Evolutionary conservation across 2,329 filamentous ascomycete genomes (phyloP).

Genomic region (Alternaria infectoria): DNA sequence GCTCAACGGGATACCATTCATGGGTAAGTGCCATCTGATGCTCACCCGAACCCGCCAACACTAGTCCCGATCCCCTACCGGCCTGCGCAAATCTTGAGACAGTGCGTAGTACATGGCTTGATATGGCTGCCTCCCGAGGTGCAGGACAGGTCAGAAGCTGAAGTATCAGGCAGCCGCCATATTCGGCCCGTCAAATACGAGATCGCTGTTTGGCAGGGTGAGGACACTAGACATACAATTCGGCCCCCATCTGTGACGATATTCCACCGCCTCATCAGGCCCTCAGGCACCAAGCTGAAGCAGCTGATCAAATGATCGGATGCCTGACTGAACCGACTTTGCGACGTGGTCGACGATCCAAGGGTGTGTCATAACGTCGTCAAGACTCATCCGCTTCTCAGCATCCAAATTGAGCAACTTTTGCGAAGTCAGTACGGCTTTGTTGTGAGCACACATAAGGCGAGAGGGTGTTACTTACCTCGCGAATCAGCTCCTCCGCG

Average conservation of each 20-base stretch:
- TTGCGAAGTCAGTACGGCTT: not conserved
- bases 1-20: not conserved
- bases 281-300: not conserved
- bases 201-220: not conserved
- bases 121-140: not conserved
- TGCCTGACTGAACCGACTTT: not conserved
- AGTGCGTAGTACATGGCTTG: not conserved
- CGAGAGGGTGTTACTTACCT: constrained; percentile 20
- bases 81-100: not conserved
- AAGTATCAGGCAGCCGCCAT: not conserved
- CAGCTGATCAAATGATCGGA: constrained; percentile 2
- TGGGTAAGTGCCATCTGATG: not conserved
- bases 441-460: not conserved
- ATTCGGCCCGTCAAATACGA: not conserved
- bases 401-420: constrained; percentile 66
- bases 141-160: not conserved
- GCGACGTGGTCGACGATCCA: constrained; percentile 81
- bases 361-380: constrained; percentile 82
- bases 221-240: not conserved
- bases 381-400: constrained; percentile 83
- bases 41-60: not conserved
- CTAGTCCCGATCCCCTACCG: not conserved
- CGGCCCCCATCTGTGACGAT: not conserved
- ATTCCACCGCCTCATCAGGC: not conserved
- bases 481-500: constrained; percentile 77